These are phyloP conservation scores for Trypanosoma platydactyli DNA, from an alignment of 208 protist species.

Conservation along the genomic window DNA sequence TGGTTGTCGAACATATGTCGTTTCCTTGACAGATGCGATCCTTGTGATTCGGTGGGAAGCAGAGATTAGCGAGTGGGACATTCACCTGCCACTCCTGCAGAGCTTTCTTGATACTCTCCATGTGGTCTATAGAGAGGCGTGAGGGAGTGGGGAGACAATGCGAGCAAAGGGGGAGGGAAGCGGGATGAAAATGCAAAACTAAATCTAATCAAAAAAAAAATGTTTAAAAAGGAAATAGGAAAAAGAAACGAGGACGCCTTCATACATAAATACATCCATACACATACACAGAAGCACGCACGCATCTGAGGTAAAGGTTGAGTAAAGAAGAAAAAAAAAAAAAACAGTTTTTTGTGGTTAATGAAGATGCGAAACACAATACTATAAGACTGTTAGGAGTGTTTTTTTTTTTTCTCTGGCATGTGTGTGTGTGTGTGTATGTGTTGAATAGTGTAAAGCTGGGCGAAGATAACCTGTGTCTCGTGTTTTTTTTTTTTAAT, in stretches of 20 bases:
- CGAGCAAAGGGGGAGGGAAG: background rate
- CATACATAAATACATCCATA: background rate
- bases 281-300: too few relatives aligned
- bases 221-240: background rate
- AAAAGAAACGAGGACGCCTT: conserved; percentile 1
- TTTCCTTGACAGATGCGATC: conserved; percentile 36
- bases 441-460: too few relatives aligned
- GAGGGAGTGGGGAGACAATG: background rate
- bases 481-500: background rate
- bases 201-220: conserved; percentile 2
- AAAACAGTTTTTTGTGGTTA: background rate
- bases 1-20: conserved; percentile 58
- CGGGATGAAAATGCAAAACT: background rate
- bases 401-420: background rate
- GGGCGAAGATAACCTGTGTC: background rate
- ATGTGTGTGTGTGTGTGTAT: background rate
- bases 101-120: conserved; percentile 59
- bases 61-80: conserved; percentile 36
- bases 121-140: conserved; percentile 3
- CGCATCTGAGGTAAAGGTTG: background rate
- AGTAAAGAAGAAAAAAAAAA: conserved; percentile 4
- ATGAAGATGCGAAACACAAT: too few relatives aligned
- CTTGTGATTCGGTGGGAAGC: conserved; percentile 62
- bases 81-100: conserved; percentile 41
- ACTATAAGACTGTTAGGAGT: background rate